These are phyloP conservation scores for Metschnikowia borealis DNA, from an alignment of 805 yeast species.

Conservation along the genomic window DNA sequence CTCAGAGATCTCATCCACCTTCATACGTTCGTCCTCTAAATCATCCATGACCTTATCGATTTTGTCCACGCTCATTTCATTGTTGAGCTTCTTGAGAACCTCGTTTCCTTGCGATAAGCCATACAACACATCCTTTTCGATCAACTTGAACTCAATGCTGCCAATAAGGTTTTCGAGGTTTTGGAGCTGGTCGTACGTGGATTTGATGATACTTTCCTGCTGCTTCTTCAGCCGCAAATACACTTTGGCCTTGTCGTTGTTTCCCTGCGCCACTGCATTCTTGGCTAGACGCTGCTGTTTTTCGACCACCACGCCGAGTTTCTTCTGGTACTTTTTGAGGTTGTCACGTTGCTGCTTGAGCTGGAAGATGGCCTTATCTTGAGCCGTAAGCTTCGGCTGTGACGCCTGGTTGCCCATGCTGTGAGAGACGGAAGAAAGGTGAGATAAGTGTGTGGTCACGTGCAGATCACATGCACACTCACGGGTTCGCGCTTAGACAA, in stretches of 20 bases:
- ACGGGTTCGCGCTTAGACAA: too few species aligned
- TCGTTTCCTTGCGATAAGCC: constrained; percentile 80
- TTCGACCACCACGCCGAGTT: constrained; percentile 52
- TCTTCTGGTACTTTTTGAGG: constrained; percentile 64
- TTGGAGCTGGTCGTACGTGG: constrained; percentile 73
- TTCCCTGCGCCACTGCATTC: constrained; percentile 47
- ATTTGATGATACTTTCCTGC: constrained; percentile 66
- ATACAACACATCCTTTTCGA: constrained; percentile 78
- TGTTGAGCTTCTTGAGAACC: constrained; percentile 70
- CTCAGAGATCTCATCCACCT: constrained; percentile 70
- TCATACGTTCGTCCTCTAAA: constrained; percentile 71
- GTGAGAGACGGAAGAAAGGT: neutral
- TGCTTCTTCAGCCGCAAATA: constrained; percentile 75
- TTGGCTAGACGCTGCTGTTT: constrained; percentile 62
- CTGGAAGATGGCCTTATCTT: constrained; percentile 83
- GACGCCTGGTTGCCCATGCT: constrained; percentile 42
- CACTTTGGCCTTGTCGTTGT: constrained; percentile 59
- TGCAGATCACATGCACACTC: neutral
- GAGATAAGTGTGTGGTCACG: neutral
- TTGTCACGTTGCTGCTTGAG: constrained; percentile 86
- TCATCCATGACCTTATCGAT: constrained; percentile 85
- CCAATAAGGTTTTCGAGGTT: constrained; percentile 75
- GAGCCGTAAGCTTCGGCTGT: constrained; percentile 66
- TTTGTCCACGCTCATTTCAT: constrained; percentile 70
- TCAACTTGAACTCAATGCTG: constrained; percentile 81